phyloP scores from a whole-genome alignment of 2,329 filamentous ascomycete species.

The Metarhizium anisopliae region DNA sequence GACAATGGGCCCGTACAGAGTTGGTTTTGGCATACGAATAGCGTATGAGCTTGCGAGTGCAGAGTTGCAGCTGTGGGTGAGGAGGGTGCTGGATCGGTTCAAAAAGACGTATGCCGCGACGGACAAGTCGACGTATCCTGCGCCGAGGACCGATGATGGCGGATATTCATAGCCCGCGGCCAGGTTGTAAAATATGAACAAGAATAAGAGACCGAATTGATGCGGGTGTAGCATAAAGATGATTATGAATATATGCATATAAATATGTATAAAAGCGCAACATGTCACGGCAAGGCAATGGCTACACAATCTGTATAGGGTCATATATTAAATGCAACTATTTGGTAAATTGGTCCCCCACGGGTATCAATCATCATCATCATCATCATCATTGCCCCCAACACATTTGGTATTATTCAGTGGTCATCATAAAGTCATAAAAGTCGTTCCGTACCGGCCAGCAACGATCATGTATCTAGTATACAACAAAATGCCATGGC shows the following conservation, averaged over 20 bases:
- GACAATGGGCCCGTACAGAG: conserved; percentile 28
- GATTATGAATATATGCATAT: too few relatives aligned
- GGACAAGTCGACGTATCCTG: conserved; percentile 18
- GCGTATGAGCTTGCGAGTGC: conserved; percentile 28
- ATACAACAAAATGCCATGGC: conserved; percentile 6
- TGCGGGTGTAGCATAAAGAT: not conserved
- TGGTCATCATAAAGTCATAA: conserved; percentile 6
- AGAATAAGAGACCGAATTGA: not conserved
- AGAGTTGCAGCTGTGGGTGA: conserved; percentile 25
- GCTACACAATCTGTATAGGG: not conserved
- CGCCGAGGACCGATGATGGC: conserved; percentile 12
- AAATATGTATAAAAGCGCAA: too few relatives aligned
- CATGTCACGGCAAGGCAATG: not conserved
- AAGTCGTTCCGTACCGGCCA: conserved; percentile 19
- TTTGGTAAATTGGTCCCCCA: not conserved
- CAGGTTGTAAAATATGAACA: not conserved
- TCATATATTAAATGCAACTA: not conserved
- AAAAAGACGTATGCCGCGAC: conserved; percentile 24
- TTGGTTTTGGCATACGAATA: conserved; percentile 28
- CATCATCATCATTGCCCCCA: not conserved
- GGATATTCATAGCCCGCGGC: not conserved
- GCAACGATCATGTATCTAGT: conserved; percentile 11
- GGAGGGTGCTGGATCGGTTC: conserved; percentile 20
- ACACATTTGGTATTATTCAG: not conserved
- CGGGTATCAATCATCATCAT: not conserved